phyloP scores from a whole-genome alignment of 1,284 basidiomycete species.

The Trichosporon asahii region DNA sequence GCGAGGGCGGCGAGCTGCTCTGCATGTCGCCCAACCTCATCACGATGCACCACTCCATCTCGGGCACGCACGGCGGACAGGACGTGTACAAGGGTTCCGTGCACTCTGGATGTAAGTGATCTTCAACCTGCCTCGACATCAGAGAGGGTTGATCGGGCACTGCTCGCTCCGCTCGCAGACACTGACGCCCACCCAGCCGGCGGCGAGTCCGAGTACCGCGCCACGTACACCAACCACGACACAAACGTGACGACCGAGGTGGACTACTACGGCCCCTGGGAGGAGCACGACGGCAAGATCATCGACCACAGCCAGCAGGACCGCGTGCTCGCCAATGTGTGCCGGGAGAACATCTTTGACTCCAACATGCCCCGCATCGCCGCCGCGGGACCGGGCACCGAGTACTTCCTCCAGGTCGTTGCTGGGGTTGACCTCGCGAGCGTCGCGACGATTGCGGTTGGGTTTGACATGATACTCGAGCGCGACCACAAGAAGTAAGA shows the following conservation, averaged over 20 bases:
- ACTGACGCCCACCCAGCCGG: neutral
- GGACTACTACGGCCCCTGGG: conserved; percentile 5
- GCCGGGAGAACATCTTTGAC: neutral
- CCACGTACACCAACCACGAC: neutral
- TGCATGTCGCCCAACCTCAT: neutral
- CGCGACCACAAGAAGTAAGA: neutral
- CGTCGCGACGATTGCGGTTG: neutral
- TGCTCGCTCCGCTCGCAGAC: neutral
- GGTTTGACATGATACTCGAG: conserved; percentile 3
- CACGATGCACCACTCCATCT: conserved; percentile 8
- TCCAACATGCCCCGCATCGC: neutral
- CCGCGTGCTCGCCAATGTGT: neutral
- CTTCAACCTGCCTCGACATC: neutral
- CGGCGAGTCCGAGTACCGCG: neutral
- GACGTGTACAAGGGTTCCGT: conserved; percentile 2
- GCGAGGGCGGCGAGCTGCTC: conserved; percentile 1
- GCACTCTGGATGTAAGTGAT: neutral
- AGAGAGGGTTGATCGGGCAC: neutral
- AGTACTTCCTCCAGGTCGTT: conserved; percentile 3
- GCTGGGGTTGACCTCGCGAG: neutral
- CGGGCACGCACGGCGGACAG: conserved; percentile 4
- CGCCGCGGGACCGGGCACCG: neutral
- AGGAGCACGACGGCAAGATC: conserved; percentile 8
- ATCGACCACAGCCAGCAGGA: neutral
- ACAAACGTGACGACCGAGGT: neutral